Percentiles rank a stretch among this genome's conserved stretches.
Conservation (phyloP, 1,284 basidiomycete species). For the Austroboletus olivaceoglutinosus region DNA sequence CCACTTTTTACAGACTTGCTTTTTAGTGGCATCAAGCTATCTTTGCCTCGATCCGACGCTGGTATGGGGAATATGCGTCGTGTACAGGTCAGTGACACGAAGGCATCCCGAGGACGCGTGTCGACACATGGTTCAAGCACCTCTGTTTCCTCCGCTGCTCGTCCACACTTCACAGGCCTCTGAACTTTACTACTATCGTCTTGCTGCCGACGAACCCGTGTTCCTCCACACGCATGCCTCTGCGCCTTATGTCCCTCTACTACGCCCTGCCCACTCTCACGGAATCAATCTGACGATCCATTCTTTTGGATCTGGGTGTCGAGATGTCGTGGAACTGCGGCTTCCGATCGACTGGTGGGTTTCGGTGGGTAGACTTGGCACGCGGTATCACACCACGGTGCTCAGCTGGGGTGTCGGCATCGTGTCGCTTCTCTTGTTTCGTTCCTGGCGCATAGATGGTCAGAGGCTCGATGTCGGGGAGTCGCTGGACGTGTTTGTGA, state of each 20-base stretch:
- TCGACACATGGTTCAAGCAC: slow-evolving; percentile 35
- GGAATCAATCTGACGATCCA: slow-evolving; percentile 58
- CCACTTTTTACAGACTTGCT: slow-evolving; percentile 37
- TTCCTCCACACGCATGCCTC: slow-evolving; percentile 70
- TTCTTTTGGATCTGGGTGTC: slow-evolving; percentile 52
- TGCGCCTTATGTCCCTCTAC: slow-evolving; percentile 58
- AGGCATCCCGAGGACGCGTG: not conserved
- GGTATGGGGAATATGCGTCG: slow-evolving; percentile 24
- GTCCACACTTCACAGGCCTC: slow-evolving; percentile 52
- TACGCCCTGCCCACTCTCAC: slow-evolving; percentile 22
- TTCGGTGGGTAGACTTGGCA: slow-evolving; percentile 66
- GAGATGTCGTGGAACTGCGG: slow-evolving; percentile 41
- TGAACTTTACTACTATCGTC: slow-evolving; percentile 73
- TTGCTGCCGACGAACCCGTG: slow-evolving; percentile 40
- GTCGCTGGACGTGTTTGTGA: slow-evolving; percentile 47
- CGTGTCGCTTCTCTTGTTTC: slow-evolving; percentile 53
- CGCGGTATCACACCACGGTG: slow-evolving; percentile 70
- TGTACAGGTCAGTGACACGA: slow-evolving; percentile 24
- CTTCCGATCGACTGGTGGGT: slow-evolving; percentile 65
- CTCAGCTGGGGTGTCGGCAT: slow-evolving; percentile 72
- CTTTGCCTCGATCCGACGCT: slow-evolving; percentile 26
- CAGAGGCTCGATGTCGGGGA: slow-evolving; percentile 46
- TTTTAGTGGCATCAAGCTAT: slow-evolving; percentile 33
- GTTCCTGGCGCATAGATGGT: slow-evolving; percentile 42
- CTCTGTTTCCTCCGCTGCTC: slow-evolving; percentile 56